Base-by-base conservation (phyloP, 352 stramenopile genomes). In the Phytophthora brassicae region DNA sequence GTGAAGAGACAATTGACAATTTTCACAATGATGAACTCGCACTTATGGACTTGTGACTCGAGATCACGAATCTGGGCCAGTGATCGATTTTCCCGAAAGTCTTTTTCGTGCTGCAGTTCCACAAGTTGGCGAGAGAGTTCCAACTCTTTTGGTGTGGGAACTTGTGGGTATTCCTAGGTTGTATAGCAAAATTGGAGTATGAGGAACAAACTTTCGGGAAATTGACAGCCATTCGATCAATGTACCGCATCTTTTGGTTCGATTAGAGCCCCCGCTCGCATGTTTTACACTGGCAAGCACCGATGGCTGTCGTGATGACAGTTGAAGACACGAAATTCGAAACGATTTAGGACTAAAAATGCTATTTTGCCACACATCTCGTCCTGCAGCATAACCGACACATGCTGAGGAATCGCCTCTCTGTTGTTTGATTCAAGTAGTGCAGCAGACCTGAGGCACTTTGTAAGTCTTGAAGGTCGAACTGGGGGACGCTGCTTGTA, bases 141-240 rank as follows among this genome's bases (percentile, higher is more conserved):
- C 19, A 89, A 63, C 53, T 90, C 84, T 26, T 92, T 88, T 8
- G 81, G 81, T 17, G 84, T 92, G 31, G 84, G 81, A 4, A 92
- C 81, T 6, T 77, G 63, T 16, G 84, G 80, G 33, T 92, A 92
- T 46, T 81, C 74, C 83, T 92, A 51, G 14, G 6, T 22, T 14
- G 3, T 44, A 36, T 16, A n/a, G 19, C 12, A 23, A 58, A 49
- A 16, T 4, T 13, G n/a, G n/a, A 44, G 29, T 20, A 43, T 42
- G 12, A 55, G 33, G 19, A 41, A 41, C n/a, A 20, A 29, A 12
- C 12, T 20, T 26, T 19, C 17, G 16, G 17, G 9, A 45, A 52
- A 29, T 36, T 1, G 4, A 29, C 11, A 35, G 2, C 19, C 14
- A 19, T 36, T 4, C 4, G 13, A 16, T 43, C 16, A 24, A 48